Evolutionary conservation across 805 yeast genomes (phyloP), one percentile per base, ranked within the genome.

Genomic region (Zygoascus biomembranicola): DNA sequence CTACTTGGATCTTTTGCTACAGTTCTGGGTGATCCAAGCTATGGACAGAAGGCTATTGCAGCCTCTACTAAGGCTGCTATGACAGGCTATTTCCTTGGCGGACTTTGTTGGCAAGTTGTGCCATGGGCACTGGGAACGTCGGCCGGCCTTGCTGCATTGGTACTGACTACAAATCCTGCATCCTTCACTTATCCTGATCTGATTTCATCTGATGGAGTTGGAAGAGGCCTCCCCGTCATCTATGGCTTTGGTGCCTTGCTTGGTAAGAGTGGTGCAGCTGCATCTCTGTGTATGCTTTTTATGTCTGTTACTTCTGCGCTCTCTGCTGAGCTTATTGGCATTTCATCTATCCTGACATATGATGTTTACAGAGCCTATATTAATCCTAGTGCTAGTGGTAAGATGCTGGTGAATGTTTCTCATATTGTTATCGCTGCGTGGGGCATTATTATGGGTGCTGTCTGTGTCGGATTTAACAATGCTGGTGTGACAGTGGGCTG

Each of bases 231-330:
- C 46, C 66, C 67, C 1, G 61, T 69, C 6, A 87, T 87, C 6
- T 79, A 79, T 58, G 85, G 95, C 35, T 94, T 96, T 0, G 85
- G 81, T 47, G 88, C 95, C 0, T 70, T 89, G 41, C 74, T 89
- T 70, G 96, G 96, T 51, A 84, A 76, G 59, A 87, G 92, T 63
- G 97, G 96, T 57, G 95, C 95, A 4, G 90, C 81, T 46, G 90
- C 90, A 35, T 77, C 90, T 8, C 75, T 90, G 57, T 68, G 88
- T 32, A 72, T 89, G 74, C 79, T 88, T 8, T 90, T 90, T 69
- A 85, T 87, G 90, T 95, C 96, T 31, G 92, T 85, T 46, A 90
- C 96, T 0, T 85, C 94, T 44, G 96, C 96, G 26, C 81, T 87
- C 79, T 85, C 95, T 31, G 92, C 96, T 41, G 96, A 90, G 69